Percentiles rank a stretch among this genome's conserved stretches.
phyloP scores from a whole-genome alignment of 345 rosid genomes.

The Carallia pectinifolia region DNA sequence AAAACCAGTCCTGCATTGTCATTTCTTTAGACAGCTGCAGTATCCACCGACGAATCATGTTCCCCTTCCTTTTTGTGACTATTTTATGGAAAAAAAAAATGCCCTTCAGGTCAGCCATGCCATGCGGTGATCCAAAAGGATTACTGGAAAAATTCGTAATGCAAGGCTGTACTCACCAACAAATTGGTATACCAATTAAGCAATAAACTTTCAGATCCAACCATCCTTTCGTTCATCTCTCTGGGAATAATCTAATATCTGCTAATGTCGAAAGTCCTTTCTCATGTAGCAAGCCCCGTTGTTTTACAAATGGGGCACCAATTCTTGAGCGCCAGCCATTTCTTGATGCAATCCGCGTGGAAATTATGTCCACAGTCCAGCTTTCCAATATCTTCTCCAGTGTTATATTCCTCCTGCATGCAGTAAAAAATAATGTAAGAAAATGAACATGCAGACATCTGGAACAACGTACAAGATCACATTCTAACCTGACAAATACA shows the following conservation, averaged over 20 bases:
- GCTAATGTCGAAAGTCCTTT: background rate
- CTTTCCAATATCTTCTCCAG: slow-evolving; percentile 65
- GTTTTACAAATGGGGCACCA: slow-evolving; percentile 89
- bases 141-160: too few species aligned
- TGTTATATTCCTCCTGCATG: slow-evolving; percentile 65
- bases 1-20: slow-evolving; percentile 18
- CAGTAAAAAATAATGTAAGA: slow-evolving; percentile 4
- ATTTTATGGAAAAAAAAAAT: background rate
- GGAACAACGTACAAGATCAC: background rate
- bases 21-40: slow-evolving; percentile 9
- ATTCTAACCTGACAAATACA: slow-evolving; percentile 74
- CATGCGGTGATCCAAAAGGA: background rate
- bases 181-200: slow-evolving; percentile 7
- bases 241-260: background rate
- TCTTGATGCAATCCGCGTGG: slow-evolving; percentile 64
- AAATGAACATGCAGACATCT: background rate
- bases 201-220: slow-evolving; percentile 1
- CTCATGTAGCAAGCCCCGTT: slow-evolving; percentile 52
- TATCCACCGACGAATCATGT: slow-evolving; percentile 12
- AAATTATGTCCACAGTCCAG: slow-evolving; percentile 81
- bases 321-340: slow-evolving; percentile 80
- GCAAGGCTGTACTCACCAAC: slow-evolving; percentile 12
- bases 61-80: background rate
- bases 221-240: background rate
- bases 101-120: slow-evolving; percentile 1